These are phyloP conservation scores for Musa acuminata DNA, from an alignment of 176 grass and related monocot genomes.

Conservation along the genomic window DNA sequence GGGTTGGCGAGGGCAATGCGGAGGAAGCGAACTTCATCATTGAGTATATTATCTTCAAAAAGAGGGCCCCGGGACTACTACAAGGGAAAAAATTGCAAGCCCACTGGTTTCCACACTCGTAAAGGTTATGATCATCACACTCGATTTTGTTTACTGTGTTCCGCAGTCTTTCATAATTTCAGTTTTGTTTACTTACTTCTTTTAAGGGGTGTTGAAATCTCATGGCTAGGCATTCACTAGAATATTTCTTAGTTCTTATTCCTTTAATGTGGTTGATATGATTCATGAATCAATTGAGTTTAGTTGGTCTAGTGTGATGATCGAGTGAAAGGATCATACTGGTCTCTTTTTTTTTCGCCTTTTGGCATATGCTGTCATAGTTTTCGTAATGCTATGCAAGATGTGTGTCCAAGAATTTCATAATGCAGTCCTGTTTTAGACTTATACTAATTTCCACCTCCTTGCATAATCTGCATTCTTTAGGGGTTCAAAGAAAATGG, in stretches of 20 bases:
- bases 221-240: no score
- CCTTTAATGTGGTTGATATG: no score
- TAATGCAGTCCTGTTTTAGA: no score
- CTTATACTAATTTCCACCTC: no score
- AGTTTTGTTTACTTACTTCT: neutral
- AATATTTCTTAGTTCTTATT: no score
- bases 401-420: no score
- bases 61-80: slow-evolving; percentile 80
- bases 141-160: neutral
- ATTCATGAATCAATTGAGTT: no score
- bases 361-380: neutral
- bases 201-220: neutral
- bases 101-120: slow-evolving; percentile 88
- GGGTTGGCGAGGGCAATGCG: slow-evolving; percentile 67
- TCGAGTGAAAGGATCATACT: no score
- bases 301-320: no score
- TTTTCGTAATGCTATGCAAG: no score
- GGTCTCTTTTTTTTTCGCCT: neutral
- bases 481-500: no score
- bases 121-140: slow-evolving; percentile 46
- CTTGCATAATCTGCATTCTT: no score
- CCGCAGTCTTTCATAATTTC: neutral
- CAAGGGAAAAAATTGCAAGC: slow-evolving; percentile 99
- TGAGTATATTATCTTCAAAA: slow-evolving; percentile 87
- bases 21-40: slow-evolving; percentile 64